Base-by-base conservation (phyloP, 2,329 filamentous ascomycete genomes). In the Cytospora chrysosperma region DNA sequence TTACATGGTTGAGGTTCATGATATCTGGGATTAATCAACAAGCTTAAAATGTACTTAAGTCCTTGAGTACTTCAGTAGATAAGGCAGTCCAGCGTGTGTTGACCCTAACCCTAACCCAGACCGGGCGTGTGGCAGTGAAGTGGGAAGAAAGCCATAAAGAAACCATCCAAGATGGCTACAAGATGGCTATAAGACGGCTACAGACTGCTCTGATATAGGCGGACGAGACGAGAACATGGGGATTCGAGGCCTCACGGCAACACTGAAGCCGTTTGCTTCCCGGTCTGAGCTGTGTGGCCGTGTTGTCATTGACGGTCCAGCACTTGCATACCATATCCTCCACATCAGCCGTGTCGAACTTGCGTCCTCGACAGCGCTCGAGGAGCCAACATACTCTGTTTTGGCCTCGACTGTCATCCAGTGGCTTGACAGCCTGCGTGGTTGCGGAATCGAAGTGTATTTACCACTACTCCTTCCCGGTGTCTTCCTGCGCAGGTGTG, bases 281-380 rank as follows among this genome's bases (percentile, higher is more conserved):
- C 65, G 60, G 19, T 62, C 59, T 2, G 56, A 61, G 3, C 55
- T 72, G 9, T 24, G 26, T 9, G 66, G 66, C 34, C 57, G 60
- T 6, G 65, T 70, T 15, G 67, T 71, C 9, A 65, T 73, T 10
- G 71, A 73, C 54, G 71, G 71, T 21, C 71, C 71, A 3, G 67
- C 65, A 3, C 61, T 73, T 50, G 61, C 70, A n/a, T 72, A 74
- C 70, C 60, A 65, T 50, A 56, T 65, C 58, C 64, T 67, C 56
- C 53, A 59, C 17, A 59, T 70, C 21, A 70, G 69, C 51, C 57
- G 63, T 6, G 30, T 51, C 5, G 43, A 60, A 27, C 32, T 28
- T 28, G 30, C 9, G 17, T 43, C 24, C 30, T 67, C 34, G 56
- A 62, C 56, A 65, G 68, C 40, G 12, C 67, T 71, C 10, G 62